These are phyloP conservation scores for Solanum pinnatisectum DNA, from an alignment of 257 asterid species.

Conservation along the genomic window DNA sequence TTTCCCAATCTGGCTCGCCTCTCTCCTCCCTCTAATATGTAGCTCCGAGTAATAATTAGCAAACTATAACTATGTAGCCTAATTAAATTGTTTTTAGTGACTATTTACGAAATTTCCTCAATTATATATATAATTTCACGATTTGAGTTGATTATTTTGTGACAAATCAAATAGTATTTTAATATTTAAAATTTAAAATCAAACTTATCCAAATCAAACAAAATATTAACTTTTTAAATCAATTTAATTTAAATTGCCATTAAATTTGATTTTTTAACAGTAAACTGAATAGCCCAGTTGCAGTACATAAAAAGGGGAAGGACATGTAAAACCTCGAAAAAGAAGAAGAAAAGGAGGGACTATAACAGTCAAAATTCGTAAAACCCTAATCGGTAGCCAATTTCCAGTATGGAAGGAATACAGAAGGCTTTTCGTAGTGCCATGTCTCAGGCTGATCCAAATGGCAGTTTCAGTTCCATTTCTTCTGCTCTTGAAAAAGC, in stretches of 20 bases:
- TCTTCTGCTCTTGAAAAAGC: slow-evolving; percentile 46
- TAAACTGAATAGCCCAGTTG: no score
- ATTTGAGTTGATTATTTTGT: no score
- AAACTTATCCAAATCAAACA: no score
- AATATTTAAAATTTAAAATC: no score
- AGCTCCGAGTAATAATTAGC: no score
- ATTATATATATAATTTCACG: no score
- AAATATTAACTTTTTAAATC: no score
- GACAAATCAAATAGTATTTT: no score
- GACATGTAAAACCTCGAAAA: not conserved
- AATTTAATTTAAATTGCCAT: no score
- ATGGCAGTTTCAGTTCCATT: slow-evolving; percentile 18
- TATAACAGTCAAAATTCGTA: not conserved
- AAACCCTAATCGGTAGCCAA: not conserved
- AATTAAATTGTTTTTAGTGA: not conserved
- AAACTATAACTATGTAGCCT: not conserved
- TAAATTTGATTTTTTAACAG: no score
- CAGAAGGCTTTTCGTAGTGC: slow-evolving; percentile 38
- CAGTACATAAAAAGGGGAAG: not conserved
- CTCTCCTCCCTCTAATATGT: not conserved
- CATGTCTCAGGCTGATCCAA: slow-evolving; percentile 31
- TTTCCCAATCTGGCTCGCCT: not conserved
- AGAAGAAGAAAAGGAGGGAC: not conserved
- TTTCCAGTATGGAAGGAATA: slow-evolving; percentile 44
- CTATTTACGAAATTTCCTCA: not conserved